A percentile compares a stretch with the other conserved stretches of the same genome.
Conservation (phyloP, 2,329 filamentous ascomycete genomes). For the Cladophialophora yegresii region DNA sequence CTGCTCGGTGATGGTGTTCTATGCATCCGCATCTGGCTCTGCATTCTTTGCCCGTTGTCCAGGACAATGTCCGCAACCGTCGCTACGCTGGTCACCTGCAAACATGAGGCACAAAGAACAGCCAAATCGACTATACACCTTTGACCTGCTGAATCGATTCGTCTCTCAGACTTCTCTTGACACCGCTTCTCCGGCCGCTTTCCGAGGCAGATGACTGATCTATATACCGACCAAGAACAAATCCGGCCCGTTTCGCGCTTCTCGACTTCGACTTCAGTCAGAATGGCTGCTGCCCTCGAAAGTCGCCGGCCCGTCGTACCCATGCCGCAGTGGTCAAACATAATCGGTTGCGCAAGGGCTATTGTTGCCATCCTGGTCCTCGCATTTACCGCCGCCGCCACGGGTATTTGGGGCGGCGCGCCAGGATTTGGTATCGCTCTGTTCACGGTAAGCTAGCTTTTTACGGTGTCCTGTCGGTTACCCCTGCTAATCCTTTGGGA, state of each 20-base stretch:
- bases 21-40: background rate
- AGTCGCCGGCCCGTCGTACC: slow-evolving; percentile 25
- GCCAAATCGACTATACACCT: background rate
- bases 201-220: slow-evolving; percentile 18
- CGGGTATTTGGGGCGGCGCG: slow-evolving; percentile 29
- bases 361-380: slow-evolving; percentile 29
- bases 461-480: background rate
- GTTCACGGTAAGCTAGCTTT: slow-evolving; percentile 31
- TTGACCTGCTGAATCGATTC: background rate
- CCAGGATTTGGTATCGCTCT: slow-evolving; percentile 29
- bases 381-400: slow-evolving; percentile 28
- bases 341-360: slow-evolving; percentile 31
- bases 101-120: slow-evolving; percentile 3
- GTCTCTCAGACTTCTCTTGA: background rate
- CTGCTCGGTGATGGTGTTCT: slow-evolving; percentile 19
- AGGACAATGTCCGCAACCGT: slow-evolving; percentile 19
- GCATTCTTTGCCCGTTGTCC: slow-evolving; percentile 31
- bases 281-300: slow-evolving; percentile 15
- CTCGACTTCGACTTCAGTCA: slow-evolving; percentile 25
- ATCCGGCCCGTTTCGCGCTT: slow-evolving; percentile 23
- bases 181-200: background rate
- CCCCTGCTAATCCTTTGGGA: slow-evolving; percentile 9
- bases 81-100: background rate
- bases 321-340: slow-evolving; percentile 34
- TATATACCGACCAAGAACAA: slow-evolving; percentile 5